Evolutionary conservation across 2,329 filamentous ascomycete genomes (phyloP), one percentile per base, ranked within the genome.

Genomic region (Reticulascus tulasneorum): DNA sequence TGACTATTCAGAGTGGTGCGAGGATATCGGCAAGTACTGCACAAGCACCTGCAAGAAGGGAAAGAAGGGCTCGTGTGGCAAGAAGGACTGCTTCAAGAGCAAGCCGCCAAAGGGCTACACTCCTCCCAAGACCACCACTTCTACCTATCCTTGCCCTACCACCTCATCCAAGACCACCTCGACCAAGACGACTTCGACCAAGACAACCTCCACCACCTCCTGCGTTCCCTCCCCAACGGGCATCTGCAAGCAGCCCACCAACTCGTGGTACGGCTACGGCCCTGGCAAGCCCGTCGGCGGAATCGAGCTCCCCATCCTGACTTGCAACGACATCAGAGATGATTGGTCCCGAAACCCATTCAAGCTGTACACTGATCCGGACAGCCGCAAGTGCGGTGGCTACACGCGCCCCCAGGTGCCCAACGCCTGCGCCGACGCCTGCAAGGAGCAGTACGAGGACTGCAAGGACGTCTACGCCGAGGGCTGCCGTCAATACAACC

Each of bases 181-280:
- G n/a, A n/a, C n/a, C n/a, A 54, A 51, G 4, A 47, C 56, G 7
- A 47, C 52, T 3, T 51, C 58, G 9, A 52, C 47, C 5, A 50
- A 37, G 10, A 42, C 49, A 8, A 40, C 42, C 8, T 35, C 42
- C 16, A 54, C 56, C 16, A 54, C 56, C 34, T 56, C 58, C 26
- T 62, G 66, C 35, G 59, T 66, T 34, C 68, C 73, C 3, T 55
- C 66, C 22, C 65, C 70, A 2, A 73, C 69, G 37, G 68, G 69
- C 47, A 66, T 77, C 49, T 77, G 73, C 65, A 59, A 53, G 23
- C 71, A 77, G 55, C 67, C 73, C n/a, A 55, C 60, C 34, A 71
- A 62, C 59, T 73, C 75, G 47, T 71, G 73, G 53, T 75, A 72
- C 47, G 79, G 78, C 34, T 91, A 89, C 52, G 79, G 76, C 2